Base-by-base conservation (phyloP, 495 filamentous ascomycete species). In the Penicillium malachiteum region DNA sequence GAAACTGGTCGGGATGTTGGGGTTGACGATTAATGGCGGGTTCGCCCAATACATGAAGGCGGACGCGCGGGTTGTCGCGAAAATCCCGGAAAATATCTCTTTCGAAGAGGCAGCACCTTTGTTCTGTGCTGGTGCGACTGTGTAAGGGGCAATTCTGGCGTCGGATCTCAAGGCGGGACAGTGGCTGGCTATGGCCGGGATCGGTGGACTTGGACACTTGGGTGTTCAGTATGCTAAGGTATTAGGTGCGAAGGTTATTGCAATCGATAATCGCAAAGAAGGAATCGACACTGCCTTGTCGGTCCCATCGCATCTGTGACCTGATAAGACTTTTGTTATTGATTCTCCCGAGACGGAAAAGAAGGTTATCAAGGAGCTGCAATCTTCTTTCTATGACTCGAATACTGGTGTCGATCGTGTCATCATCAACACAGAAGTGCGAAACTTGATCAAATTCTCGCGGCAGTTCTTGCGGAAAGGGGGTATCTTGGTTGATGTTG, bases 401-500 rank as follows among this genome's bases (percentile, higher is more conserved):
- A 55, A 55, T 30, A 18, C 52, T 5, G 52, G 40, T 30, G 57
- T 51, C 11, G 57, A 48, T 41, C 52, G 52, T 5, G 57, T 55
- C 16, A 52, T 59, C 11, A 55, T 55, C 47, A 48, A 59, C 26
- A 47, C 42, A 1, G 47, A 59, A 21, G 52, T 31, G 5, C 18
- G 52, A 7, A n/a, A n/a, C 5, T 12, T 52, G 12, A 39, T 59
- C 34, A 43, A 48, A 10, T 51, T 55, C 34, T 55, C 47, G 13
- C 52, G 48, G 48, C 57, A 59, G 40, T 55, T 59, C 41, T 11
- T 59, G 35, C 31, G 48, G 0, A 59, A 59, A n/a, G 51, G 56
- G 11, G 51, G 52, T 2, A 34, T 31, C 5, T n/a, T 59, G 52
- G 48, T 48, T 37, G 52, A 59, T 55, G 52, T 59, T 37, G 52